phyloP scores from a whole-genome alignment of 192 early-diverging fungal species.

The Lobosporangium transversale region DNA sequence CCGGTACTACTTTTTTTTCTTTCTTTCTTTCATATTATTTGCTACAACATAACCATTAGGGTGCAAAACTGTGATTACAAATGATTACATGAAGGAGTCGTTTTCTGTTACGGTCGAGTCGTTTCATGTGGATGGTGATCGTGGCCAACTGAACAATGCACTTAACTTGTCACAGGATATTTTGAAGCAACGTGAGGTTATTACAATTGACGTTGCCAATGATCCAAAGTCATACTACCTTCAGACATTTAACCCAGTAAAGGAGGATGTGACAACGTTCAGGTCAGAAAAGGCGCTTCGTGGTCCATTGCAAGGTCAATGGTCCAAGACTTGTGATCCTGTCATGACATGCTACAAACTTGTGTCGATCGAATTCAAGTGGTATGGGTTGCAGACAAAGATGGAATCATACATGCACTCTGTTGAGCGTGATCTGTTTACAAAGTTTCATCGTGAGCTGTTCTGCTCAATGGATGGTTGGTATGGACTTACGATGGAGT shows the following conservation, averaged over 20 bases:
- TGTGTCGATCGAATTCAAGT: conserved; percentile 80
- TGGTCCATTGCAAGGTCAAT: conserved; percentile 70
- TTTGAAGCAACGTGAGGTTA: conserved; percentile 71
- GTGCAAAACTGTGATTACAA: conserved; percentile 53
- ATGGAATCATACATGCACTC: conserved; percentile 74
- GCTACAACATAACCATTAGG: not conserved
- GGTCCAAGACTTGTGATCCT: conserved; percentile 72
- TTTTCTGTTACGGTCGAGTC: conserved; percentile 82
- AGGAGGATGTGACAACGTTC: conserved; percentile 73
- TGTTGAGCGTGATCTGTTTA: conserved; percentile 62
- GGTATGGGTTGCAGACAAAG: conserved; percentile 74
- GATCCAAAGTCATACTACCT: conserved; percentile 55
- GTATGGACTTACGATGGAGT: conserved; percentile 80
- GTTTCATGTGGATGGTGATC: conserved; percentile 72
- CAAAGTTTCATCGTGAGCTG: conserved; percentile 79
- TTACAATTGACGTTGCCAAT: conserved; percentile 75
- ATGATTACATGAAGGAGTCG: conserved; percentile 75
- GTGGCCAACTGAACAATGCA: conserved; percentile 76
- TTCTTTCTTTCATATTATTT: conserved; percentile 1
- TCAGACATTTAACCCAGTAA: conserved; percentile 48
- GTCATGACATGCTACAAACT: conserved; percentile 88
- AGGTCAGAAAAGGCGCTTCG: conserved; percentile 74
- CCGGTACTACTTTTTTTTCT: not conserved
- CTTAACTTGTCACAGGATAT: conserved; percentile 54
- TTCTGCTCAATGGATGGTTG: conserved; percentile 83